Percentiles rank a stretch among this genome's conserved stretches.
Conservation (phyloP, 345 rosid genomes). For the Corymbia maculata region DNA sequence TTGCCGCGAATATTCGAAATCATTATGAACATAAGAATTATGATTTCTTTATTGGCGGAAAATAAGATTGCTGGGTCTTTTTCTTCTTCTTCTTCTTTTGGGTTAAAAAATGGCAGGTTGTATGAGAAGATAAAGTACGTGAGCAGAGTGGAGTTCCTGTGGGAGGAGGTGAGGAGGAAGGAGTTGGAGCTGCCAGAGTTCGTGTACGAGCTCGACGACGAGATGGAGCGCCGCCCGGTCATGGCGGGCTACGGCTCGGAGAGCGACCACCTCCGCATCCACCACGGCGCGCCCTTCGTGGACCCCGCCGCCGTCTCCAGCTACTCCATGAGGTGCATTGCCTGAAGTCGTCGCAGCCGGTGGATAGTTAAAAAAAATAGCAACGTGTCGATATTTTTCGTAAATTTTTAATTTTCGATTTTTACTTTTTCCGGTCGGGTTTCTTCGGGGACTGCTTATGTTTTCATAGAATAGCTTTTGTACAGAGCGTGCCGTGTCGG, state of each 20-base stretch:
- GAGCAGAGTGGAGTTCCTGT: conserved; percentile 45
- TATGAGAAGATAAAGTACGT: conserved; percentile 42
- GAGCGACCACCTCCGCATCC: conserved; percentile 41
- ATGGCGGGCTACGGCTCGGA: conserved; percentile 34
- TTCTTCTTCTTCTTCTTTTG: not conserved
- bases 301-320: conserved; percentile 19
- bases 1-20: not conserved
- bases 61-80: not conserved
- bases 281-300: not conserved
- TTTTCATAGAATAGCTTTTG: not conserved
- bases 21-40: not conserved
- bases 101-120: conserved; percentile 17
- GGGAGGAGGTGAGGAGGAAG: conserved; percentile 57
- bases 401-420: not conserved
- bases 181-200: conserved; percentile 58
- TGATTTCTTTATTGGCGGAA: not conserved
- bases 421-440: not conserved
- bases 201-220: conserved; percentile 44
- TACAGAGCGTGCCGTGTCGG: not conserved
- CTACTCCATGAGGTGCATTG: conserved; percentile 49
- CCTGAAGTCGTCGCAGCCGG: not conserved
- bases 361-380: not conserved
- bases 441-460: not conserved
- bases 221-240: conserved; percentile 33
- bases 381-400: not conserved